phyloP scores from a whole-genome alignment of 257 asterid genomes.

The Rehmannia glutinosa region DNA sequence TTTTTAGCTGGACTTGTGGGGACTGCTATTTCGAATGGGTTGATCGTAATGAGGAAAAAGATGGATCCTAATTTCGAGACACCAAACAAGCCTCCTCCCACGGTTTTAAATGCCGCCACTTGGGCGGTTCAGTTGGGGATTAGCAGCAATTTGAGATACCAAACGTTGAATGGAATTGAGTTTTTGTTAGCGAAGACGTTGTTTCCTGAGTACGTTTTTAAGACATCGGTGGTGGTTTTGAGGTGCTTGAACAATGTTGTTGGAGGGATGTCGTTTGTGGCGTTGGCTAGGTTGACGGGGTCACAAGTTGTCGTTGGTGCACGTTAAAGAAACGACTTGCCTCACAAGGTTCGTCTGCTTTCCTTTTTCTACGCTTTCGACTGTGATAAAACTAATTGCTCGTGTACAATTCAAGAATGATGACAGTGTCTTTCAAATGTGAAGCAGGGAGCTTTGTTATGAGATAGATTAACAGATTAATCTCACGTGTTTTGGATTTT shows the following conservation, averaged over 20 bases:
- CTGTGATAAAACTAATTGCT: too few species aligned
- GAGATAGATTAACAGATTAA: too few species aligned
- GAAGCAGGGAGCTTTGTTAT: too few species aligned
- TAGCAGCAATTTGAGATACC: conserved; percentile 84
- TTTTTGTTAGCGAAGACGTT: conserved; percentile 59
- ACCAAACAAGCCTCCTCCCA: conserved; percentile 79
- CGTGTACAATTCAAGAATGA: too few species aligned
- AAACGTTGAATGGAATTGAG: conserved; percentile 77
- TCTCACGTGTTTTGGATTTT: too few species aligned
- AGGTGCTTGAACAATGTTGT: conserved; percentile 80
- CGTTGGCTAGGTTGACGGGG: conserved; percentile 84
- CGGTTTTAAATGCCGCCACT: conserved; percentile 64
- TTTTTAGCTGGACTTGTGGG: conserved; percentile 86
- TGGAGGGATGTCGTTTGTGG: conserved; percentile 84
- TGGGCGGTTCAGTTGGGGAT: conserved; percentile 94
- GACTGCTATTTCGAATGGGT: conserved; percentile 79
- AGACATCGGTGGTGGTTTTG: conserved; percentile 63
- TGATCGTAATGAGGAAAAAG: conserved; percentile 66
- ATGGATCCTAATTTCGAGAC: conserved; percentile 86
- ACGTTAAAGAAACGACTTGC: too few species aligned
- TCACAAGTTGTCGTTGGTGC: conserved; percentile 57
- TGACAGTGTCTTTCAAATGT: too few species aligned
- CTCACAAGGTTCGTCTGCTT: too few species aligned
- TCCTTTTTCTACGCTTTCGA: too few species aligned
- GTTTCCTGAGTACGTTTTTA: conserved; percentile 55